phyloP scores from a whole-genome alignment of 202 grass and related monocot species.

The Tripidium arundinaceum region DNA sequence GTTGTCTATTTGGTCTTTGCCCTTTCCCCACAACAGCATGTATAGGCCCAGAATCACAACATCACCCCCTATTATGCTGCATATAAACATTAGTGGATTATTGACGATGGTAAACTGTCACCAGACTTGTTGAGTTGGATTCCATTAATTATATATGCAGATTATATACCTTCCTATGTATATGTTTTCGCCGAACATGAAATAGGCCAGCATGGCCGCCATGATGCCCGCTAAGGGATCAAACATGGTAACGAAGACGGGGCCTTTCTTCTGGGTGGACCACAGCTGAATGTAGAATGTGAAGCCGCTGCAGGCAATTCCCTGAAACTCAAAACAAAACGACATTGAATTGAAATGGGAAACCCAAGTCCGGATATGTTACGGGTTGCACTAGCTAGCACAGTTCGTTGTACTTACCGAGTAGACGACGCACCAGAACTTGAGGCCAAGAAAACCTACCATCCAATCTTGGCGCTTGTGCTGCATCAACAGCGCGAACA shows the following conservation, averaged over 20 bases:
- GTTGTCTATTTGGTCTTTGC: constrained; percentile 52
- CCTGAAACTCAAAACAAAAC: constrained; percentile 24
- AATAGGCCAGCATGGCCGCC: constrained; percentile 65
- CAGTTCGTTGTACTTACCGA: neutral
- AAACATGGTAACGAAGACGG: constrained; percentile 87
- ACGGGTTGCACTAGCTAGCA: too few relatives aligned
- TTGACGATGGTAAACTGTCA: too few relatives aligned
- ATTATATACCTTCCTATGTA: constrained; percentile 58
- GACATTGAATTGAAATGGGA: too few relatives aligned
- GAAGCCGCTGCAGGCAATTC: constrained; percentile 61
- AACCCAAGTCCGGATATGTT: neutral
- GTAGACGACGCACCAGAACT: constrained; percentile 76
- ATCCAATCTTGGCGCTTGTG: constrained; percentile 46
- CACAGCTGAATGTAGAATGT: constrained; percentile 67
- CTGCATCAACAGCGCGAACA: constrained; percentile 48
- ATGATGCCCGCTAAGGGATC: constrained; percentile 57
- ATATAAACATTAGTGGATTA: neutral
- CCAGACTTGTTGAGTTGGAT: neutral
- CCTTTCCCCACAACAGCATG: constrained; percentile 86
- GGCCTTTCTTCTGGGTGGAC: constrained; percentile 74
- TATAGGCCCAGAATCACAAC: constrained; percentile 71
- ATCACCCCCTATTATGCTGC: constrained; percentile 73
- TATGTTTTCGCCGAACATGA: constrained; percentile 69
- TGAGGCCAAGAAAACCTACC: constrained; percentile 55
- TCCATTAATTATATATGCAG: neutral